Evolutionary conservation across 1,284 basidiomycete species (phyloP).

Genomic region (Austroboletus novae-zelandiae): DNA sequence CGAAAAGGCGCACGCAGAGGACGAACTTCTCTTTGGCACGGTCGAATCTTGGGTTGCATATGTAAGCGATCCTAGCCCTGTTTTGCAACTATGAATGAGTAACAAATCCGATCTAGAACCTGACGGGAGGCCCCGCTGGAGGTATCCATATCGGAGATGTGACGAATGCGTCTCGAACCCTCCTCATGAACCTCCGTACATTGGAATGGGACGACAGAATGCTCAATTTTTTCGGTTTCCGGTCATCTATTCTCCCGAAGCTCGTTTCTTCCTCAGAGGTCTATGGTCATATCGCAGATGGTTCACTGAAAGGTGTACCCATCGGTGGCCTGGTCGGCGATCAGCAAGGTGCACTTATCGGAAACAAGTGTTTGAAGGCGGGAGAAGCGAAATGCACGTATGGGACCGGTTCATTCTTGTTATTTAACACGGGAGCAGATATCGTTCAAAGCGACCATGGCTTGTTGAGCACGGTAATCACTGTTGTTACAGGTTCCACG

Average conservation of each 20-base stretch:
- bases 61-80: constrained; percentile 46
- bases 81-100: constrained; percentile 6
- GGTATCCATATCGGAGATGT: constrained; percentile 90
- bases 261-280: constrained; percentile 92
- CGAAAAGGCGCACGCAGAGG: constrained; percentile 74
- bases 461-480: constrained; percentile 80
- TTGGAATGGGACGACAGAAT: constrained; percentile 84
- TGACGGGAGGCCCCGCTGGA: constrained; percentile 70
- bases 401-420: constrained; percentile 93
- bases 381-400: constrained; percentile 96
- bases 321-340: constrained; percentile 95
- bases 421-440: constrained; percentile 91
- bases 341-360: constrained; percentile 94
- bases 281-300: constrained; percentile 75
- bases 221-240: constrained; percentile 86
- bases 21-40: constrained; percentile 89
- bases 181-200: constrained; percentile 83
- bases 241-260: constrained; percentile 76
- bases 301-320: constrained; percentile 73
- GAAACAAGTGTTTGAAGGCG: constrained; percentile 86
- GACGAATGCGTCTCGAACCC: constrained; percentile 96
- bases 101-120: constrained; percentile 52
- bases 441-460: constrained; percentile 87
- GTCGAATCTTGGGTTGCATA: constrained; percentile 97
- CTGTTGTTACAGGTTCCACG: background rate